Base-by-base conservation (phyloP, 2,329 filamentous ascomycete genomes). In the Diaporthe vaccinii region DNA sequence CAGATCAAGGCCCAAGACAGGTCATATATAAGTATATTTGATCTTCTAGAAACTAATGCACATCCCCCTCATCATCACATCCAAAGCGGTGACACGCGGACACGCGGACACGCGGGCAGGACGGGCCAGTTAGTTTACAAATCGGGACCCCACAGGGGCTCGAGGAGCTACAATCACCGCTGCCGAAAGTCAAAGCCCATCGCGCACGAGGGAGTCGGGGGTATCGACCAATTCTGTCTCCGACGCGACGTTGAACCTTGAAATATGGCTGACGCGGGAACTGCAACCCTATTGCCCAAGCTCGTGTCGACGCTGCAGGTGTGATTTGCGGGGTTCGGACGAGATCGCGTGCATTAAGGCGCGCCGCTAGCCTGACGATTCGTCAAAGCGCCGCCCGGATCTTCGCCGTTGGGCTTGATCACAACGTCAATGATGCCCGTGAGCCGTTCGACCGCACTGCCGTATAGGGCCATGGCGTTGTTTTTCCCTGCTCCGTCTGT, bases 281-380 rank as follows among this genome's bases (percentile, higher is more conserved):
- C 53, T 68, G 65, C 36, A 69, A 69, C 65, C 49, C 65, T 41
- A 39, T 55, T 55, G 65, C 65, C 49, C 65, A 39, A 55, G 49
- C 65, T n/a, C 65, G 36, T n/a, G 49, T 69, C 65, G 49, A 41
- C 49, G 14, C 65, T 15, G 34, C 65, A 69, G 46, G 65, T 34
- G 34, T 39, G 12, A 31, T 41, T 39, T 69, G 65, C 65, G 49
- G 65, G 65, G 65, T 69, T 69, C 65, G 49, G 65, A 69, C 49
- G 65, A 69, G 65, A 69, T 55, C 41, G 31, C 65, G 25, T 55
- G 65, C 65, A 69, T 55, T 25, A 39, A 55, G 65, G 65, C 65
- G 34, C 15, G 22, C 59, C 65, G 49, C 65, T 55, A 69, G 49
- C 31, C 20, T 41, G 49, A 6, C 34, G 34, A 55, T 28, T 41